phyloP scores from a whole-genome alignment of 768 basidiomycete genomes.

The Crepidotus variabilis region DNA sequence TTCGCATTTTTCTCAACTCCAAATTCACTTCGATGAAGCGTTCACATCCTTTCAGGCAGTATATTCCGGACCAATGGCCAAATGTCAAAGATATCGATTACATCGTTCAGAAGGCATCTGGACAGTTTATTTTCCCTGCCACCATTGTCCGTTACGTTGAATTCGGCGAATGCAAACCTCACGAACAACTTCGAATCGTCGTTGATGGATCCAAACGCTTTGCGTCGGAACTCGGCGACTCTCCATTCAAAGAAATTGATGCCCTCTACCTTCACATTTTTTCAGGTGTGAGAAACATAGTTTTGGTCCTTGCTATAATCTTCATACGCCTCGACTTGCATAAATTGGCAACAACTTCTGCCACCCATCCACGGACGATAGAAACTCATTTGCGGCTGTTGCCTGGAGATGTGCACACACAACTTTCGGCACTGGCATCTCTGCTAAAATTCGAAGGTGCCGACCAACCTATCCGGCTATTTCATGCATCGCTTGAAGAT shows the following conservation, averaged over 20 bases:
- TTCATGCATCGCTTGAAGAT: not conserved
- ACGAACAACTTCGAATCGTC: not conserved
- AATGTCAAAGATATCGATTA: not conserved
- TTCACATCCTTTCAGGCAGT: constrained; percentile 4
- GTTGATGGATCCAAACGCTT: not conserved
- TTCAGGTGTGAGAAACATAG: not conserved
- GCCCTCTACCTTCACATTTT: not conserved
- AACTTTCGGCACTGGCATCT: not conserved
- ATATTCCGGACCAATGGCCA: constrained; percentile 14
- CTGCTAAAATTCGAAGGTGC: not conserved
- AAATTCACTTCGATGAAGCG: constrained; percentile 10
- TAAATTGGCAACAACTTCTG: not conserved
- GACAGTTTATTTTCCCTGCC: constrained; percentile 4
- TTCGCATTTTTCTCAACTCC: constrained; percentile 7
- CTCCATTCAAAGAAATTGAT: not conserved
- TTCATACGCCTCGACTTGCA: not conserved
- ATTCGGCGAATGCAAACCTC: constrained; percentile 4
- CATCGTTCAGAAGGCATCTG: constrained; percentile 5
- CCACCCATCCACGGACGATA: not conserved
- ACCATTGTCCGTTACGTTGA: constrained; percentile 3
- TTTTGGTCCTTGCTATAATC: not conserved
- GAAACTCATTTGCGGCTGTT: not conserved
- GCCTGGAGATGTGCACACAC: not conserved
- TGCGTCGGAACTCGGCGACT: not conserved
- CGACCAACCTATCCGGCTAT: not conserved